phyloP scores from a whole-genome alignment of 2,329 filamentous ascomycete genomes.

The Colletotrichum navitas region DNA sequence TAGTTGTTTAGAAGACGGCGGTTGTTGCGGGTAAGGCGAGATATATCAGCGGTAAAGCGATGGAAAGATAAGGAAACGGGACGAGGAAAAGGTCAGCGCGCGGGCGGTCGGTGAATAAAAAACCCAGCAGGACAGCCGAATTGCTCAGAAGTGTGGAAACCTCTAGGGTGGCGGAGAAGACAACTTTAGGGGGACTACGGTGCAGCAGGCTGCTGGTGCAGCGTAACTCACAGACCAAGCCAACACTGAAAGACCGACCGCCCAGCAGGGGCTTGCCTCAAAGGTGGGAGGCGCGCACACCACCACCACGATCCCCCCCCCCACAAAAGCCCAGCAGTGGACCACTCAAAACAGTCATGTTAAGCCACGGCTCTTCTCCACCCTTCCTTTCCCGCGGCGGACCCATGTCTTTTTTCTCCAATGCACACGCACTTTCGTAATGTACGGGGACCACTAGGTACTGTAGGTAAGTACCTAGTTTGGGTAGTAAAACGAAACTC shows the following conservation, averaged over 20 bases:
- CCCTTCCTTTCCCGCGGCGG: conserved; percentile 1
- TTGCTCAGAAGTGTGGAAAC: conserved; percentile 24
- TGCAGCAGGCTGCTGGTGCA: conserved; percentile 1
- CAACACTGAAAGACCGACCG: background rate
- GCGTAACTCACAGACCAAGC: conserved; percentile 11
- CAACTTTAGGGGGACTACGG: conserved; percentile 4
- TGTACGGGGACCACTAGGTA: too few relatives aligned
- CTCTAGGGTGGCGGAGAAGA: conserved; percentile 35
- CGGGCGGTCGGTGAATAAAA: conserved; percentile 31
- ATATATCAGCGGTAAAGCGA: conserved; percentile 37
- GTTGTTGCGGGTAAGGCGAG: conserved; percentile 25
- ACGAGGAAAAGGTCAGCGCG: background rate
- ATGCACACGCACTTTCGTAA: background rate
- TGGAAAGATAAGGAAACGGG: conserved; percentile 19
- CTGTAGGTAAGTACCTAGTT: too few relatives aligned
- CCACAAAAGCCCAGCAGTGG: conserved; percentile 5
- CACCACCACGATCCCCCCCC: background rate
- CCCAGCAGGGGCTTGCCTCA: conserved; percentile 1
- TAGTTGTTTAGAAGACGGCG: background rate
- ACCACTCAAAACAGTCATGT: conserved; percentile 27
- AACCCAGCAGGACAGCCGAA: background rate
- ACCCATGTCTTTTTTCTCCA: conserved; percentile 16
- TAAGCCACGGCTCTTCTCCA: conserved; percentile 29
- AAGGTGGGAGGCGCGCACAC: conserved; percentile 2
- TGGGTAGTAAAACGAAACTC: background rate